Evolutionary conservation across 352 stramenopile genomes (phyloP).

Genomic region (Pythium dissimile): DNA sequence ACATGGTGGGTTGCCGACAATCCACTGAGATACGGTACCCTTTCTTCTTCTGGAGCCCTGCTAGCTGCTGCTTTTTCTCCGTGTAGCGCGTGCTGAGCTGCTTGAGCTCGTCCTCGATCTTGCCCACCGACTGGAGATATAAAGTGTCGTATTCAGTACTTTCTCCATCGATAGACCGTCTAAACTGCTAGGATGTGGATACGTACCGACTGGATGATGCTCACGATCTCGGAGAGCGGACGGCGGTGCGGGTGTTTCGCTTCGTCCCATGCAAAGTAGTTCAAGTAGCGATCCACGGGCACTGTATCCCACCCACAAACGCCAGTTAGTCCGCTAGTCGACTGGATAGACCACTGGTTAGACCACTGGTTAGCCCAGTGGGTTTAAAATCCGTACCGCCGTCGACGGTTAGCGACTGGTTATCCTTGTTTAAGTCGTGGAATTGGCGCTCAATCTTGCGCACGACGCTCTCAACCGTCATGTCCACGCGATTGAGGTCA

Average conservation of each 20-base stretch:
- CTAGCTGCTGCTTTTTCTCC: constrained; percentile 92
- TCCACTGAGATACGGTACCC: constrained; percentile 37
- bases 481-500: constrained; percentile 95
- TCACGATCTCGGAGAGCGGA: constrained; percentile 95
- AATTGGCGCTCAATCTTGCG: constrained; percentile 97
- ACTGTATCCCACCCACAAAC: constrained; percentile 62
- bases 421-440: constrained; percentile 89
- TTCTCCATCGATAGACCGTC: background rate
- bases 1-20: background rate
- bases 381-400: too few relatives aligned
- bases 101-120: constrained; percentile 98
- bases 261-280: constrained; percentile 98
- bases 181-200: too few relatives aligned
- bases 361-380: too few relatives aligned
- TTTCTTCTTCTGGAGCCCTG: constrained; percentile 92
- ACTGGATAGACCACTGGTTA: too few relatives aligned
- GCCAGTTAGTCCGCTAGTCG: background rate
- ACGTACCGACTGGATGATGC: constrained; percentile 90
- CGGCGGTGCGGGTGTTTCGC: constrained; percentile 96
- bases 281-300: constrained; percentile 92
- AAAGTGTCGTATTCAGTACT: background rate
- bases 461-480: constrained; percentile 93
- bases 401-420: constrained; percentile 82
- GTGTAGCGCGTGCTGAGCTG: constrained; percentile 91
- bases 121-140: constrained; percentile 68